Base-by-base conservation (phyloP, 371 early-diverging fungal species). In the Smittium mucronatum region DNA sequence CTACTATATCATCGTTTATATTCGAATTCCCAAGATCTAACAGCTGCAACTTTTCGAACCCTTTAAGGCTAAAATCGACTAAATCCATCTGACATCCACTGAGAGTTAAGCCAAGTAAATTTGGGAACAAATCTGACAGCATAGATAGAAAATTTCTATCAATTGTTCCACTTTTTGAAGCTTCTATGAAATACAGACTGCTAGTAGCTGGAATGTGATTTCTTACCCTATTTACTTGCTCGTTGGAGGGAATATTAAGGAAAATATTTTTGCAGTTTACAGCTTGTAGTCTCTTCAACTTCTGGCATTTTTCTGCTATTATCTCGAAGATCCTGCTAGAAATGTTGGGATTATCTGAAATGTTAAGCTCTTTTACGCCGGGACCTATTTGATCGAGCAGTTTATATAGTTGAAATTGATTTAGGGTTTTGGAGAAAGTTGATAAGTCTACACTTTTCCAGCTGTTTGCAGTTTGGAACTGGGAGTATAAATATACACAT, bases 241-340 rank as follows among this genome's bases (percentile, higher is more conserved):
- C n/a, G n/a, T n/a, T n/a, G n/a, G n/a, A n/a, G n/a, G n/a, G n/a
- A n/a, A n/a, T n/a, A n/a, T n/a, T n/a, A n/a, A n/a, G n/a, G n/a
- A n/a, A n/a, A n/a, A n/a, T n/a, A n/a, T n/a, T n/a, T n/a, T n/a
- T n/a, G 34, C 65, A 65, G 34, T 33, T 33, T 65, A 31, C n/a
- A 33, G 65, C 65, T 8, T 5, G 31, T 33, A 65, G 65, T 25
- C 36, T 34, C n/a, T n/a, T 1, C 34, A 65, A 11, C 15, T 65
- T 65, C n/a, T 5, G n/a, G n/a, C 65, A 65, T 2, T n/a, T 65
- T 65, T 36, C 34, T 31, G 65, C 36, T 32, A 65, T 65, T 25
- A 34, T 5, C n/a, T 31, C n/a, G 8, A 65, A 33, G 2, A 36
- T 15, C 36, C 34, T n/a, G 1, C n/a, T 5, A 25, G 65, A 32